phyloP scores from a whole-genome alignment of 2,329 filamentous ascomycete species.

The Zymoseptoria passerinii region DNA sequence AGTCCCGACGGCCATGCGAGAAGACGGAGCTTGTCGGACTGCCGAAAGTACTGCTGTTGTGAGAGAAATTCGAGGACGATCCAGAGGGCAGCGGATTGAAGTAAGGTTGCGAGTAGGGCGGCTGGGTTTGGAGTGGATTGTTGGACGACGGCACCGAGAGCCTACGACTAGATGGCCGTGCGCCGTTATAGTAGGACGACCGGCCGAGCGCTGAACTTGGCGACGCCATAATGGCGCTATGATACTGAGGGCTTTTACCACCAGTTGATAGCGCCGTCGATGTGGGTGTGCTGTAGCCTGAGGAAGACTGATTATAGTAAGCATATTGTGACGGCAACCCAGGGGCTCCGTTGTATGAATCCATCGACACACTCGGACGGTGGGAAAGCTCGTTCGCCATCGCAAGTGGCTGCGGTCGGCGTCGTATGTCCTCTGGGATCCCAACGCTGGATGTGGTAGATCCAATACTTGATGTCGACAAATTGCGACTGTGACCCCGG shows the following conservation, averaged over 20 bases:
- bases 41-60: conserved; percentile 51
- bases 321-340: conserved; percentile 55
- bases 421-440: conserved; percentile 57
- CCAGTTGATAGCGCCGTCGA: conserved; percentile 73
- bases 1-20: conserved; percentile 58
- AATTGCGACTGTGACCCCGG: conserved; percentile 72
- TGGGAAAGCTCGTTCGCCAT: conserved; percentile 62
- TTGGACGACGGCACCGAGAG: conserved; percentile 72
- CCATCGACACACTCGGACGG: conserved; percentile 56
- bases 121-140: conserved; percentile 64
- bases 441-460: conserved; percentile 64
- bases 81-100: conserved; percentile 49
- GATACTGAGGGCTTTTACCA: conserved; percentile 68
- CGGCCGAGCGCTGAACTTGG: conserved; percentile 62
- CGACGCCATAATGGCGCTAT: conserved; percentile 55
- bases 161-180: conserved; percentile 59
- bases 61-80: conserved; percentile 47
- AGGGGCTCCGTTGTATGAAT: conserved; percentile 50
- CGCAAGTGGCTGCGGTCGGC: conserved; percentile 70
- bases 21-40: conserved; percentile 60
- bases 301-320: conserved; percentile 60
- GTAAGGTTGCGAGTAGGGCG: conserved; percentile 47
- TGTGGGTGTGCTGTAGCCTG: conserved; percentile 72
- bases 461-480: conserved; percentile 80
- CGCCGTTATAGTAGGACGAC: conserved; percentile 64